Evolutionary conservation across 108 stramenopile genomes (phyloP).

Genomic region (Nitzschia putrida): DNA sequence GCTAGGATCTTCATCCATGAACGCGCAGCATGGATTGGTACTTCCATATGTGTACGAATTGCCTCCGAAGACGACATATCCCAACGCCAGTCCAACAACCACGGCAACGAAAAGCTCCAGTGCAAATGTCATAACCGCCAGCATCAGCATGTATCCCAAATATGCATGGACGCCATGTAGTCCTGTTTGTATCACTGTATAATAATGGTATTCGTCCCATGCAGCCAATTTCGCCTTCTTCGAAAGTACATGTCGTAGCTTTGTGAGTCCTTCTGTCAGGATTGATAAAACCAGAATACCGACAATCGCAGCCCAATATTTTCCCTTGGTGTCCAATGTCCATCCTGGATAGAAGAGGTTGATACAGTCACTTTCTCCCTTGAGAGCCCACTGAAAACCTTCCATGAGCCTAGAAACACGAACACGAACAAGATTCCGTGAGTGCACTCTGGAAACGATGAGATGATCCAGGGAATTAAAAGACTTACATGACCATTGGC

Average conservation of each 20-base stretch:
- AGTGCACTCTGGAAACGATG: neutral
- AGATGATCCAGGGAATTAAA: no score
- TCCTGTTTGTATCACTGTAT: conserved; percentile 12
- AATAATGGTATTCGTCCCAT: conserved; percentile 1
- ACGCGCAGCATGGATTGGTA: conserved; percentile 52
- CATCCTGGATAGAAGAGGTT: conserved; percentile 51
- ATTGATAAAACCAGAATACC: conserved; percentile 42
- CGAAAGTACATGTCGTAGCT: conserved; percentile 32
- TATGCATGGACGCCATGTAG: conserved; percentile 49
- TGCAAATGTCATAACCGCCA: conserved; percentile 64
- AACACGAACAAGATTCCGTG: neutral
- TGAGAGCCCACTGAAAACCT: conserved; percentile 46
- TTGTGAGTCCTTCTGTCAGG: conserved; percentile 38
- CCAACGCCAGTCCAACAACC: conserved; percentile 44
- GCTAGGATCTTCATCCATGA: conserved; percentile 38
- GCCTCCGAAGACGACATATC: conserved; percentile 45
- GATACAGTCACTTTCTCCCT: conserved; percentile 40
- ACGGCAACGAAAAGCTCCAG: conserved; percentile 49
- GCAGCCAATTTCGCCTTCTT: conserved; percentile 3
- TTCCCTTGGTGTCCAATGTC: conserved; percentile 47
- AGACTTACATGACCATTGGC: conserved; percentile 40
- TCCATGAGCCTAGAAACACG: conserved; percentile 30
- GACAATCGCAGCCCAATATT: conserved; percentile 47
- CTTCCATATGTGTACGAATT: conserved; percentile 29
- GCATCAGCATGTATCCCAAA: conserved; percentile 58